These are phyloP conservation scores for Cystobasidium onofrii DNA, from an alignment of 768 basidiomycete species.

Conservation along the genomic window DNA sequence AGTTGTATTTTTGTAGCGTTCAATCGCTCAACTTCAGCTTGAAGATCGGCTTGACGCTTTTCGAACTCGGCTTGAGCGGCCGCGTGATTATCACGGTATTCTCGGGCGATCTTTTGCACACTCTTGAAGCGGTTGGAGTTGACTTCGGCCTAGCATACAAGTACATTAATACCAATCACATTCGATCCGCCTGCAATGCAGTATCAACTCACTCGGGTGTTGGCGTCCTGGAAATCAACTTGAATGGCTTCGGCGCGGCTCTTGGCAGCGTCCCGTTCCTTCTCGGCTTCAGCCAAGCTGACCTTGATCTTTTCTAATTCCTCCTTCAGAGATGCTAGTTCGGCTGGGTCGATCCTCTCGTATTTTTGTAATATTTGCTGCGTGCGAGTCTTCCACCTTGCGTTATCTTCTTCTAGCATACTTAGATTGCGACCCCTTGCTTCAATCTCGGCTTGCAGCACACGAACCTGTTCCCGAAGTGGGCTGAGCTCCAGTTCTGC, in stretches of 20 bases:
- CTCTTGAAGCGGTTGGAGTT: constrained; percentile 38
- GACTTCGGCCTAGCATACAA: constrained; percentile 29
- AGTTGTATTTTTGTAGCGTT: constrained; percentile 40
- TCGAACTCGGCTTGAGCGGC: constrained; percentile 1
- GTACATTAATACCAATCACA: constrained; percentile 3
- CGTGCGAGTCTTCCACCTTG: constrained; percentile 76
- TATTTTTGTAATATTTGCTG: constrained; percentile 76
- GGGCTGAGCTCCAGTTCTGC: constrained; percentile 65
- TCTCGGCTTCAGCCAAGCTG: constrained; percentile 14
- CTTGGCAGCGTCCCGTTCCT: background rate
- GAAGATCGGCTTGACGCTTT: background rate
- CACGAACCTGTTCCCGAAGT: constrained; percentile 60
- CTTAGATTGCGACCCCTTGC: constrained; percentile 59
- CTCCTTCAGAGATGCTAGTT: constrained; percentile 68
- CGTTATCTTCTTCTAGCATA: constrained; percentile 66
- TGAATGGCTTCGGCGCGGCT: background rate
- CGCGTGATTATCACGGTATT: constrained; percentile 33
- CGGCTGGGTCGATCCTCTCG: constrained; percentile 78
- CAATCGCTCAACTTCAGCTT: constrained; percentile 50
- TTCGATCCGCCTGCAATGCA: background rate
- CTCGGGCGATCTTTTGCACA: constrained; percentile 37
- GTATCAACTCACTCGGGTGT: constrained; percentile 32
- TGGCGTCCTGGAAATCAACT: constrained; percentile 16
- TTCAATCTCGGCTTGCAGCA: constrained; percentile 65
- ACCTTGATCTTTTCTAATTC: constrained; percentile 47